Percentiles rank a stretch among this genome's conserved stretches.
phyloP scores from a whole-genome alignment of 208 protist genomes.

The Crithidia thermophila region DNA sequence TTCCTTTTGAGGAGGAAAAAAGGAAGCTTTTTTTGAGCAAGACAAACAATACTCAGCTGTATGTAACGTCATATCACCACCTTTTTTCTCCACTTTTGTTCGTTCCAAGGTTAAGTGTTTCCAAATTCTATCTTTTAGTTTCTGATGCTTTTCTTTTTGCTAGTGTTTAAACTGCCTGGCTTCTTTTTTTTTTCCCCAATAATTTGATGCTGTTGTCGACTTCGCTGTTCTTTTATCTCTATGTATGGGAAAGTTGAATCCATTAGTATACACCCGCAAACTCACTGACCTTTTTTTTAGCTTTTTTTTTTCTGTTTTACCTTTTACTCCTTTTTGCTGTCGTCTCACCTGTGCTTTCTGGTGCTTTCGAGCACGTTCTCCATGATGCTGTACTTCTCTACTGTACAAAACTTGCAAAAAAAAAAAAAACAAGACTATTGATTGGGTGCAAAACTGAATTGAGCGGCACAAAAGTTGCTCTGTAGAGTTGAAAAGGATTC shows the following conservation, averaged over 20 bases:
- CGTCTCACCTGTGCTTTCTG: not conserved
- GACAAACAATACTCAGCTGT: no score
- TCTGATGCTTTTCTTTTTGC: not conserved
- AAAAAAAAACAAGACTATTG: no score
- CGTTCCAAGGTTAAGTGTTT: constrained; percentile 13
- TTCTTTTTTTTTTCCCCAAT: not conserved
- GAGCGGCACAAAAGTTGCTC: no score
- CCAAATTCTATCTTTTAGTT: not conserved
- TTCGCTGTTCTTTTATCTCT: not conserved
- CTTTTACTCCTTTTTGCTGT: not conserved
- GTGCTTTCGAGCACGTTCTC: no score
- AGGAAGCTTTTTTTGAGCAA: no score
- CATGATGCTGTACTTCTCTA: no score
- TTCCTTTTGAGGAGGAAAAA: not conserved
- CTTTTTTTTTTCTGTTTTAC: not conserved
- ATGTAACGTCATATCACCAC: not conserved
- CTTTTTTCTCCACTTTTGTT: not conserved
- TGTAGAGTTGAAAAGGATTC: no score
- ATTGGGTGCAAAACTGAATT: no score
- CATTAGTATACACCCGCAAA: no score
- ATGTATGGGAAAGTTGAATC: not conserved
- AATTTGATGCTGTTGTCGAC: not conserved
- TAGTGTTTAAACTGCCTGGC: not conserved
- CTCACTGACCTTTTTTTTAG: not conserved
- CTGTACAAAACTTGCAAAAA: no score